These are phyloP conservation scores for Lentinula lateritia DNA, from an alignment of 768 basidiomycete species.

Conservation along the genomic window DNA sequence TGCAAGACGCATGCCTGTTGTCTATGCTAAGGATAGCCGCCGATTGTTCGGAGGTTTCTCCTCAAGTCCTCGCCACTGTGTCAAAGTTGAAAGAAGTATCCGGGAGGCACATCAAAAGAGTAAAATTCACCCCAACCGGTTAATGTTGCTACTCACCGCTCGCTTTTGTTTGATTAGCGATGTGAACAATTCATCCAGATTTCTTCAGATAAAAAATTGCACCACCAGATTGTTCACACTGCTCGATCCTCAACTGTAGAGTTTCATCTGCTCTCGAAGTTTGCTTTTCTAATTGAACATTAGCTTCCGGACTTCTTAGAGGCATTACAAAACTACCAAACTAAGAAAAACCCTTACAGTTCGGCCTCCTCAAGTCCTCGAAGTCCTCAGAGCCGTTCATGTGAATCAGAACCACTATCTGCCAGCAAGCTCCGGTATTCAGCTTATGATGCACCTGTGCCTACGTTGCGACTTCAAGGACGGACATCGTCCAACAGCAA, in stretches of 20 bases:
- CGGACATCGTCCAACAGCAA: slow-evolving; percentile 24
- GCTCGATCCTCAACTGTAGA: slow-evolving; percentile 55
- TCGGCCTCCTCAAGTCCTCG: slow-evolving; percentile 7
- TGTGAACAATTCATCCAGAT: slow-evolving; percentile 63
- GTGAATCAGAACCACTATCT: slow-evolving; percentile 13
- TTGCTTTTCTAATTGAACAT: not conserved
- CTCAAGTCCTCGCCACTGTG: slow-evolving; percentile 37
- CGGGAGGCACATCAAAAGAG: slow-evolving; percentile 54
- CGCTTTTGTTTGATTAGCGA: slow-evolving; percentile 37
- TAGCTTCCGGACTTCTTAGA: slow-evolving; percentile 71
- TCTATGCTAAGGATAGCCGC: slow-evolving; percentile 65
- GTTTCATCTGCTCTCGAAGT: slow-evolving; percentile 7
- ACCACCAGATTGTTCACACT: slow-evolving; percentile 41
- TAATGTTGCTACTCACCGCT: not conserved
- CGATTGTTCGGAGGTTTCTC: slow-evolving; percentile 50
- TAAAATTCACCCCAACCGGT: slow-evolving; percentile 20
- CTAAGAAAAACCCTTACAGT: not conserved
- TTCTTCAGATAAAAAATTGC: slow-evolving; percentile 33
- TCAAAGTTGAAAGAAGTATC: slow-evolving; percentile 35
- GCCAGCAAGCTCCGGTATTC: slow-evolving; percentile 57
- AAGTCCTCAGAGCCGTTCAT: slow-evolving; percentile 5
- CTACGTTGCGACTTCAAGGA: slow-evolving; percentile 37
- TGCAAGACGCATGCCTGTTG: slow-evolving; percentile 70
- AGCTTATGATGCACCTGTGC: slow-evolving; percentile 62
- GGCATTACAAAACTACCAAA: slow-evolving; percentile 36